Evolutionary conservation across 2,329 filamentous ascomycete genomes (phyloP), one percentile per base, ranked within the genome.

Genomic region (Fusarium mundagurra): DNA sequence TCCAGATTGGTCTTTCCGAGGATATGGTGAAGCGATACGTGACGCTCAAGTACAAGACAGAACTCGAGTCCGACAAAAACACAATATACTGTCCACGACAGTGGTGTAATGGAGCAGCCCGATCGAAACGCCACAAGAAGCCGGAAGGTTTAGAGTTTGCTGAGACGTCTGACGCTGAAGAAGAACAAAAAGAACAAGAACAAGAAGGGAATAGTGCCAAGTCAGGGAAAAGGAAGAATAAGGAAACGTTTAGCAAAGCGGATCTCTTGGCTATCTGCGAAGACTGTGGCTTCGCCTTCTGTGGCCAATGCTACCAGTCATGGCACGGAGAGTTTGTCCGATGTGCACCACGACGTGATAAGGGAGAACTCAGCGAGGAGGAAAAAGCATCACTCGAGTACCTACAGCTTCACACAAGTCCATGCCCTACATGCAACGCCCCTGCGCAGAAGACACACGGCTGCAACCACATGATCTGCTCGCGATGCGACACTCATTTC

Each of bases 391-490:
- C 94, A 6, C 87, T 96, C 72, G 93, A 96, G 66, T 99, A 97
- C 80, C 87, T 99, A 76, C 87, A 90, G 55, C 84, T 90, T 71
- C 92, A 98, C 84, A 97, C 95, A 1, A 94, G 94, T 17, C 91
- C 93, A 3, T 99, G 96, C 80, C 95, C 96, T 17, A 96, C 94
- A 8, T 99, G 96, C 84, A 90, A 88, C 36, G 92, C 93, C 2
- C 94, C 94, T 0, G 92, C 92, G 29, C 94, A 98, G 81, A 99
- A 99, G 86, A 94, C 93, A 4, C 91, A 94, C 79, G 96, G 96
- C 44, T 99, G 96, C 86, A 98, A 98, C 82, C 95, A 98, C 83
- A 98, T 98, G 95, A 93, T 92, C 57, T 98, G 96, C 83, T 94
- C 92, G 81, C 92, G 94, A 73, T 99, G 96, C 85, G 88, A 92